Base-by-base conservation (phyloP, 1,284 basidiomycete genomes). In the Rhodotorula glutinis region DNA sequence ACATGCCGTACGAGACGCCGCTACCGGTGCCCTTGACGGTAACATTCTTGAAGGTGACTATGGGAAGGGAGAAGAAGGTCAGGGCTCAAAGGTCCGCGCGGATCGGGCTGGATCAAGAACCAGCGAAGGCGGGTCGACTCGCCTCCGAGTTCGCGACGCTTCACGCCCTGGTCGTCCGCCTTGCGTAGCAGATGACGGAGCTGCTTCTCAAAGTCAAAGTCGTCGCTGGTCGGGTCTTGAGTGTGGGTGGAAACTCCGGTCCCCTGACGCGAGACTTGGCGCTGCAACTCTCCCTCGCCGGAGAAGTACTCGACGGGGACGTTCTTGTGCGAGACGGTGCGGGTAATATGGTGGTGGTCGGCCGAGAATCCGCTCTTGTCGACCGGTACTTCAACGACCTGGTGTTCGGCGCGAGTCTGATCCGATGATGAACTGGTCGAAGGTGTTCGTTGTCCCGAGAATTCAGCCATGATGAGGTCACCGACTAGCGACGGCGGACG, bases 201-300 rank as follows among this genome's bases (percentile, higher is more conserved):
- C 67, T 78, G 77, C n/a, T 62, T 60, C 53, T 77, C 75, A 38
- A 79, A 75, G 59, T 79, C 78, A 46, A 80, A 80, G 25, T 76
- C 74, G 53, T 76, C 78, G 16, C 60, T 58, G 10, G 44, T 54
- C 16, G 69, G 69, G 53, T 73, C 69, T 40, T 73, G 71, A 5
- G 71, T 72, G 27, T 57, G 60, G 10, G 63, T 66, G 27, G 69
- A 53, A 27, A 53, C 21, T 1, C 38, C 19, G 47, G 67, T 56
- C 21, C 19, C 44, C 44, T 47, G 44, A 14, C 55, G 43, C 13
- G 52, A 44, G 23, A 53, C 40, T 30, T 30, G n/a, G n/a, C 57
- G 16, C 33, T 63, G 53, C 4, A 72, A 61, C 41, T 67, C 63
- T 4, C 62, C 57, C 29, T 57, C 58, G 13, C 58, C 58, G 1